Conservation (phyloP, 2,329 filamentous ascomycete genomes). For the Cylindrodendrum hubeiense region DNA sequence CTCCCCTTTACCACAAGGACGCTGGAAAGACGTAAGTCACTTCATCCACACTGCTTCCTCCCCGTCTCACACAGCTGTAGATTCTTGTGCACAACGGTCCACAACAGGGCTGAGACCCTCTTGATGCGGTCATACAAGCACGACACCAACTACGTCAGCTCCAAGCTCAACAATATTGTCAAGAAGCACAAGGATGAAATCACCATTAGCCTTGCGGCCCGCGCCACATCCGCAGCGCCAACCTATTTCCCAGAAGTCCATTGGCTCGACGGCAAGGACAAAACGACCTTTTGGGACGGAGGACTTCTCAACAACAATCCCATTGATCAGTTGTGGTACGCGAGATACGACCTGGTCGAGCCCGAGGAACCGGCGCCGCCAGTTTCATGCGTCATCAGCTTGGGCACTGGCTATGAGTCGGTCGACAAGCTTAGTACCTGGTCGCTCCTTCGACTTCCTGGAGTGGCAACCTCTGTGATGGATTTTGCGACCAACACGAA, state of each 20-base stretch:
- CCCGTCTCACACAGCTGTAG: not conserved
- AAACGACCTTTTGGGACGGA: slow-evolving; percentile 31
- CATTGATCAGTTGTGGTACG: slow-evolving; percentile 36
- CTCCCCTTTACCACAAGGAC: slow-evolving; percentile 23
- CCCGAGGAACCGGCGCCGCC: slow-evolving; percentile 1
- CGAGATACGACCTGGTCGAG: slow-evolving; percentile 32
- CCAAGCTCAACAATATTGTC: slow-evolving; percentile 28
- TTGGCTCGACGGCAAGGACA: slow-evolving; percentile 8
- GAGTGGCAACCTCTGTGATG: slow-evolving; percentile 31
- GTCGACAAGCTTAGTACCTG: slow-evolving; percentile 11
- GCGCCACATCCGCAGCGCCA: slow-evolving; percentile 33
- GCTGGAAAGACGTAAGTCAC: slow-evolving; percentile 25
- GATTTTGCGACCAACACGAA: slow-evolving; percentile 38
- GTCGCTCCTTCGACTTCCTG: slow-evolving; percentile 28
- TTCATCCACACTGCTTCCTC: no score
- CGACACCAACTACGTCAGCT: slow-evolving; percentile 20
- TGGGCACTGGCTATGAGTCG: slow-evolving; percentile 29
- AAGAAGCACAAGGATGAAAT: slow-evolving; percentile 17
- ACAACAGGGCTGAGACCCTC: slow-evolving; percentile 34
- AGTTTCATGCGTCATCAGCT: slow-evolving; percentile 30
- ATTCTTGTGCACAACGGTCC: slow-evolving; percentile 24
- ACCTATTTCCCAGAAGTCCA: slow-evolving; percentile 34
- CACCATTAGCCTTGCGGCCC: slow-evolving; percentile 35
- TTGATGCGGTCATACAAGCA: slow-evolving; percentile 31
- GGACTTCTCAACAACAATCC: slow-evolving; percentile 38